A percentile compares a stretch with the other conserved stretches of the same genome.
phyloP scores from a whole-genome alignment of 192 early-diverging fungal species.

The Backusella macrospora region DNA sequence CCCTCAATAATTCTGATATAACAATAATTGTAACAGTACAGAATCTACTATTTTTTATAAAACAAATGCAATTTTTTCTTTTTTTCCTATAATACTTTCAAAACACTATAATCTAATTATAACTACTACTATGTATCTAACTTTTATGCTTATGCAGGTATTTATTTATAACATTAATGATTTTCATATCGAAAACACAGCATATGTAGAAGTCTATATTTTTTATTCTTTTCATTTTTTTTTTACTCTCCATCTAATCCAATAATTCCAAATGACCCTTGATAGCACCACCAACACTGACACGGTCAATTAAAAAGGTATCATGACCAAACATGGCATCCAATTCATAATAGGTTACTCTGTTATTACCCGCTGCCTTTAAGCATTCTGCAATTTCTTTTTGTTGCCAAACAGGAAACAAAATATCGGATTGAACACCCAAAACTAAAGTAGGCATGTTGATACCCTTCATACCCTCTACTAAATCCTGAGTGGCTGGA shows the following conservation, averaged over 20 bases:
- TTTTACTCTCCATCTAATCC: not conserved
- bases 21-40: no score
- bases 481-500: slow-evolving; percentile 60
- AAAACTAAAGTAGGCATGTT: slow-evolving; percentile 86
- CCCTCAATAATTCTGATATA: no score
- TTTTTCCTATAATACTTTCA: no score
- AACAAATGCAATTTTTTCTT: no score
- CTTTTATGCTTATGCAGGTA: no score
- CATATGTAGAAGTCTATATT: not conserved
- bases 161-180: not conserved
- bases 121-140: no score
- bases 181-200: not conserved
- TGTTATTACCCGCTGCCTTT: slow-evolving; percentile 79
- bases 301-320: slow-evolving; percentile 90
- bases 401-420: slow-evolving; percentile 96
- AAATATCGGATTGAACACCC: slow-evolving; percentile 92
- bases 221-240: not conserved
- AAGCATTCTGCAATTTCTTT: slow-evolving; percentile 94
- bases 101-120: no score
- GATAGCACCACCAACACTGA: slow-evolving; percentile 91
- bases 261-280: slow-evolving; percentile 82
- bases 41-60: no score
- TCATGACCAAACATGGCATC: slow-evolving; percentile 98
- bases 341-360: slow-evolving; percentile 95
- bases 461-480: slow-evolving; percentile 70